Base-by-base conservation (phyloP, 2,329 filamentous ascomycete species). In the Dactylellina leptospora region DNA sequence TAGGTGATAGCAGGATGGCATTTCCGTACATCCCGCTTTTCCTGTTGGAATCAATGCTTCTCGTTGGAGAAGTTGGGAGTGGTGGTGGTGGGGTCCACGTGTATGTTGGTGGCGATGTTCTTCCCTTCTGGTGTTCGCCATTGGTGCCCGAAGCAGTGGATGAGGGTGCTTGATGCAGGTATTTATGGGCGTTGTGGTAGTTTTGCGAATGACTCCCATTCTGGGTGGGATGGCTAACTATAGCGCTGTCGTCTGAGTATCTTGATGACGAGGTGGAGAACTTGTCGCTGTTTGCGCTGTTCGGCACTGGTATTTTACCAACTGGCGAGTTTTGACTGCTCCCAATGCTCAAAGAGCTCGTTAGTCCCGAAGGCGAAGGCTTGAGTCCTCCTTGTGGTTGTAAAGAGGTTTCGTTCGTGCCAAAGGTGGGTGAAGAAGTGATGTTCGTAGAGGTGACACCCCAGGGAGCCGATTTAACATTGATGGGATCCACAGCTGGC, bases 401-500 rank as follows among this genome's bases (percentile, higher is more conserved):
- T 16, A 4, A 22, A n/a, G 22, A 44, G 10, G 33, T 30, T n/a
- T 58, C 54, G 23, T 40, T 44, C 2, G 44, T 27, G 36, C 68
- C 68, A 36, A 72, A 72, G 16, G 68, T 72, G n/a, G 66, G 66
- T 8, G 60, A 66, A 6, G 68, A 63, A 2, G 33, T 63, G 9
- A 72, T 18, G 30, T 63, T 72, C 0, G 53, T 64, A n/a, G 68
- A 72, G 6, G 68, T 64, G 4, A 72, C 53, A 16, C 68, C 68
- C 68, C 68, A 72, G 1, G 68, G 68, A 16, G 68, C 40, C 11
- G 68, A 63, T 47, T 72, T 72, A 38, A 72, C 47, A 30, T 63
- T 72, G 28, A 63, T 72, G 1, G 68, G 56, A 3, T 72, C 51
- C 2, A 60, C 47, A 0, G 45, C 53, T 11, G 58, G 60, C 28